Conservation (phyloP, 2,329 filamentous ascomycete species). For the Coccinonectria pachysandricola region DNA sequence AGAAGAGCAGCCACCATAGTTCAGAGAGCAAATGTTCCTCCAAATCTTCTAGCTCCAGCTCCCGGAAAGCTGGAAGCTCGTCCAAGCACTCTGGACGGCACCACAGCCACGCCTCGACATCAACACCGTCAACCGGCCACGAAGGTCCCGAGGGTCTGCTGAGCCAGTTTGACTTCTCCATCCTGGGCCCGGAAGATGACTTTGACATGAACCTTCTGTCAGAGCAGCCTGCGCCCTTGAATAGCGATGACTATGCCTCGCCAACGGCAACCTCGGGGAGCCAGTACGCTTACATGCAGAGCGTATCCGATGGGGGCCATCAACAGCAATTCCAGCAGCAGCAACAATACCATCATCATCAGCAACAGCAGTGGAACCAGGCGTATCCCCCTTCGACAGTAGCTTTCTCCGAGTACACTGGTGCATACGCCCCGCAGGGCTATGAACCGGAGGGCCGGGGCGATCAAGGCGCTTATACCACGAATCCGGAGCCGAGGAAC, state of each 20-base stretch:
- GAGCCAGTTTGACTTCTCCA: constrained; percentile 18
- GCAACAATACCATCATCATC: no score
- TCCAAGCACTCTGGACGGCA: constrained; percentile 14
- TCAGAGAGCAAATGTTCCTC: constrained; percentile 10
- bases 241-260: constrained; percentile 13
- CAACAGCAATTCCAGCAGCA: no score
- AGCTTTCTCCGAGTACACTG: no score
- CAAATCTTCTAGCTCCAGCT: constrained; percentile 9
- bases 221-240: constrained; percentile 7
- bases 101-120: constrained; percentile 3
- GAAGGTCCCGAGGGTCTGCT: constrained; percentile 16
- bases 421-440: constrained; percentile 12
- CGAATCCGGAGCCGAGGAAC: constrained; percentile 13
- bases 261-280: constrained; percentile 8
- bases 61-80: constrained; percentile 11
- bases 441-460: constrained; percentile 10
- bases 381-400: constrained; percentile 1
- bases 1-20: constrained; percentile 15
- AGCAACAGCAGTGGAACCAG: constrained; percentile 11
- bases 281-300: constrained; percentile 5
- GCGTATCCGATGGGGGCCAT: constrained; percentile 4
- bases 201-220: constrained; percentile 19
- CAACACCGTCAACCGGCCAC: constrained; percentile 6
- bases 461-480: constrained; percentile 13
- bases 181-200: constrained; percentile 21